Base-by-base conservation (phyloP, 345 rosid species). In the Litchi chinensis region DNA sequence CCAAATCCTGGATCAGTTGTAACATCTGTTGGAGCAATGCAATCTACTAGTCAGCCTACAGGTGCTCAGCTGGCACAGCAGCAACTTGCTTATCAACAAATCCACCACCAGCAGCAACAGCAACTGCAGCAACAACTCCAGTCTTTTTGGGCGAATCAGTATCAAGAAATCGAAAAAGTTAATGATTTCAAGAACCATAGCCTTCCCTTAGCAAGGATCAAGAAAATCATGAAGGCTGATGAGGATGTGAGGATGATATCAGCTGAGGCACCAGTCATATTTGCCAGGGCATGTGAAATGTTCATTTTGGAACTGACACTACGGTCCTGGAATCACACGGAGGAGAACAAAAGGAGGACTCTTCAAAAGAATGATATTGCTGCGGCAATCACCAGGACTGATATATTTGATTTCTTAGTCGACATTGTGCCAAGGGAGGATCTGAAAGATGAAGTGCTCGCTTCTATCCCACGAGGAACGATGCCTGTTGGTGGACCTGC, bases 211-310 rank as follows among this genome's bases (percentile, higher is more conserved):
- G 98, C 98, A 0, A 91, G 99, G 85, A 95, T 95, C 88, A 95
- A 95, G 91, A 95, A 95, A 83, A 95, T 95, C 91, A 95, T 95
- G 99, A 95, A 95, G 82, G 99, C 99, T 0, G 99, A 95, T 10
- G 99, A 95, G 79, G 99, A 95, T 50, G 99, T 95, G 54, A 90
- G 95, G 79, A 95, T 93, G 99, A 95, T 95, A 78, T 95, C 99
- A 0, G 98, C 99, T 2, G 99, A 95, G 83, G 99, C 99, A 6
- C 99, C 99, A 0, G 95, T 95, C 11, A 88, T 95, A 56, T 95
- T 95, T 68, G 97, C 99, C 21, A 90, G 99, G 80, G 99, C 99
- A 5, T 95, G 99, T 28, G 99, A 95, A 84, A 93, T 95, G 99
- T 95, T 95, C 82, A 93, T 95, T 81, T 78, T 95, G 73, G 99